Evolutionary conservation across 805 yeast species (phyloP).

Genomic region (Myxozyma neotropica): DNA sequence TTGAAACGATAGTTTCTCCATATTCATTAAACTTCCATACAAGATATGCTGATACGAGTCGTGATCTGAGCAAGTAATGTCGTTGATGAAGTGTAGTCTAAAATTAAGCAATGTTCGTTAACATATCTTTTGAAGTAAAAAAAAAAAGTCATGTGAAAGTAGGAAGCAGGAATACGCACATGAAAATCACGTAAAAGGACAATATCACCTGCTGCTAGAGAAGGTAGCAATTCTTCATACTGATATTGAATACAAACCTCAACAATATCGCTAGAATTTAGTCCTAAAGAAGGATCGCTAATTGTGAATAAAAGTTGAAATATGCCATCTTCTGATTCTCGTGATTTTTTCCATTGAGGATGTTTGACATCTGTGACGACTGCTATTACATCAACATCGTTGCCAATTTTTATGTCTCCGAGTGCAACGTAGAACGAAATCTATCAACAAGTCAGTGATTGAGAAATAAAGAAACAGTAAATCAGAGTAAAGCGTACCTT

Average conservation of each 20-base stretch:
- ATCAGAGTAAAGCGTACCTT: background rate
- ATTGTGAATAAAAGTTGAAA: slow-evolving; percentile 4
- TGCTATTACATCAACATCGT: slow-evolving; percentile 19
- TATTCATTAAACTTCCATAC: background rate
- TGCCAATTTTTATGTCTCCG: background rate
- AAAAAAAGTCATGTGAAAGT: too few species aligned
- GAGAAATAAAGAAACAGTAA: background rate
- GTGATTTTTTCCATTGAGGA: background rate
- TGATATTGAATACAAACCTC: slow-evolving; percentile 5
- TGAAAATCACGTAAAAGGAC: slow-evolving; percentile 13
- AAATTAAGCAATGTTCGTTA: background rate
- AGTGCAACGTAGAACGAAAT: slow-evolving; percentile 13
- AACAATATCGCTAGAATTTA: background rate
- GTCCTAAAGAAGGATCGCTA: slow-evolving; percentile 13
- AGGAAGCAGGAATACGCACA: slow-evolving; percentile 2
- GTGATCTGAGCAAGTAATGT: slow-evolving; percentile 8
- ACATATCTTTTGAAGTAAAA: background rate
- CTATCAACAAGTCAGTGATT: background rate
- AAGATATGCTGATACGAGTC: background rate
- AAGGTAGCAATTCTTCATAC: slow-evolving; percentile 14
- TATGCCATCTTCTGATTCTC: background rate
- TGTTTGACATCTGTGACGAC: slow-evolving; percentile 3
- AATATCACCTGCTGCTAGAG: slow-evolving; percentile 15
- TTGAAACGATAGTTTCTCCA: background rate
- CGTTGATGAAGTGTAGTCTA: slow-evolving; percentile 6